A percentile compares a stretch with the other conserved stretches of the same genome.
phyloP scores from a whole-genome alignment of 2,329 filamentous ascomycete genomes.

The Microdochium paspali region DNA sequence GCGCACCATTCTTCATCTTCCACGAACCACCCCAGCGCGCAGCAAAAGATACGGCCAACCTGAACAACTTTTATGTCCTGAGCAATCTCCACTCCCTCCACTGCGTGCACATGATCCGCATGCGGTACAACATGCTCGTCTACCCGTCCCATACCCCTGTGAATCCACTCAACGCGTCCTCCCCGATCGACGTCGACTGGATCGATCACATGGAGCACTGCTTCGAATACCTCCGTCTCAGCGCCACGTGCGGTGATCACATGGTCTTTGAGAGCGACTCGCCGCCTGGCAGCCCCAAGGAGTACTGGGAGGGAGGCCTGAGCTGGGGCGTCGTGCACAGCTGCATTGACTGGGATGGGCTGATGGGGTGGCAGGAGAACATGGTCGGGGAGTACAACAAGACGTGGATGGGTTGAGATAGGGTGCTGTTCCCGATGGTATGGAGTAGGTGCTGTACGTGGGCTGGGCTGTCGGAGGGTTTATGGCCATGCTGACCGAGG shows the following conservation, averaged over 20 bases:
- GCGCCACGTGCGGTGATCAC: neutral
- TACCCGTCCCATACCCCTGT: neutral
- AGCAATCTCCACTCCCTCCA: conserved; percentile 3
- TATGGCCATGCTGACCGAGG: too few relatives aligned
- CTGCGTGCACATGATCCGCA: conserved; percentile 4
- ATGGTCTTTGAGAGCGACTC: neutral
- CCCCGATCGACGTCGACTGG: conserved; percentile 3
- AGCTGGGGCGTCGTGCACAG: neutral
- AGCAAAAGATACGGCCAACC: neutral
- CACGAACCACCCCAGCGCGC: neutral
- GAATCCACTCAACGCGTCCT: neutral
- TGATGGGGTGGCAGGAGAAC: neutral
- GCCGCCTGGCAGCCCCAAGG: neutral
- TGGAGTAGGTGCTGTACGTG: too few relatives aligned
- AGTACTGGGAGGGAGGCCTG: neutral
- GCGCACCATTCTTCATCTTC: conserved; percentile 4
- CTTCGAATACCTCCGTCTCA: conserved; percentile 3
- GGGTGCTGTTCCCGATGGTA: too few relatives aligned
- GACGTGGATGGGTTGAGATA: conserved; percentile 5
- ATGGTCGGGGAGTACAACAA: neutral
- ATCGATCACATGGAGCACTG: conserved; percentile 4
- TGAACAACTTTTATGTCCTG: conserved; percentile 4
- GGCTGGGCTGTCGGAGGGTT: too few relatives aligned
- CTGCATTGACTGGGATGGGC: neutral
- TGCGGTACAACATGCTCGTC: conserved; percentile 3